Conservation (phyloP, 1,284 basidiomycete species). For the Rhodotorula sp. region DNA sequence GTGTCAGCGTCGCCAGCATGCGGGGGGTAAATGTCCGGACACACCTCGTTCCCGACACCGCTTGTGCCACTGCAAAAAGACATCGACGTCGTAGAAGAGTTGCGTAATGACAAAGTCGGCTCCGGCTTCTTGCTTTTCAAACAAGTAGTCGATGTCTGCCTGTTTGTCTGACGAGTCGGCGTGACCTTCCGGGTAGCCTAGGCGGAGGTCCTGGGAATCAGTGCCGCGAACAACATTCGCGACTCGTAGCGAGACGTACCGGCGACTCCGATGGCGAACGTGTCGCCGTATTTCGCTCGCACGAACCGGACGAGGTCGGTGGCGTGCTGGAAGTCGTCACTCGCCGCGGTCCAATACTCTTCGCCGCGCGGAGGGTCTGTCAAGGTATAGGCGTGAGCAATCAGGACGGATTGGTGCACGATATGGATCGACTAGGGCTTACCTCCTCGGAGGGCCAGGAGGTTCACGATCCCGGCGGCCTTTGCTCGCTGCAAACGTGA, state of each 20-base stretch:
- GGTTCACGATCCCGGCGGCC: constrained; percentile 84
- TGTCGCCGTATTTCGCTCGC: constrained; percentile 73
- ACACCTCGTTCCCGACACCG: constrained; percentile 64
- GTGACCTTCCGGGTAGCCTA: constrained; percentile 66
- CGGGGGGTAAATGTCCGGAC: not conserved
- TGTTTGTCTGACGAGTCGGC: constrained; percentile 47
- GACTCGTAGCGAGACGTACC: constrained; percentile 65
- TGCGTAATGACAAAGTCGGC: constrained; percentile 91
- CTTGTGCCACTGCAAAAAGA: constrained; percentile 82
- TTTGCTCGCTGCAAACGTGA: constrained; percentile 73
- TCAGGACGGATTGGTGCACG: constrained; percentile 3
- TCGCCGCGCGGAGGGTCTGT: constrained; percentile 79
- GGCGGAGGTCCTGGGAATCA: constrained; percentile 50
- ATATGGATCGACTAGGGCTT: not conserved
- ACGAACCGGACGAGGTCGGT: constrained; percentile 88
- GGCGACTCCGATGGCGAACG: constrained; percentile 90
- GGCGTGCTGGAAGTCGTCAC: constrained; percentile 83
- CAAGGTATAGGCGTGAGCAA: not conserved
- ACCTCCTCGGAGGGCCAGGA: constrained; percentile 83
- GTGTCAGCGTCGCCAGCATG: not conserved
- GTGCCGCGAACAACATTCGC: constrained; percentile 47
- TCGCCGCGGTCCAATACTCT: constrained; percentile 84
- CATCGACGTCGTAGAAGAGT: constrained; percentile 88
- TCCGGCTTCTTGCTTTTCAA: constrained; percentile 81
- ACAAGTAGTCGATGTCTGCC: constrained; percentile 80